Evolutionary conservation across 1,284 basidiomycete genomes (phyloP), one percentile per base, ranked within the genome.

Genomic region (Trichosporon coremiiforme): DNA sequence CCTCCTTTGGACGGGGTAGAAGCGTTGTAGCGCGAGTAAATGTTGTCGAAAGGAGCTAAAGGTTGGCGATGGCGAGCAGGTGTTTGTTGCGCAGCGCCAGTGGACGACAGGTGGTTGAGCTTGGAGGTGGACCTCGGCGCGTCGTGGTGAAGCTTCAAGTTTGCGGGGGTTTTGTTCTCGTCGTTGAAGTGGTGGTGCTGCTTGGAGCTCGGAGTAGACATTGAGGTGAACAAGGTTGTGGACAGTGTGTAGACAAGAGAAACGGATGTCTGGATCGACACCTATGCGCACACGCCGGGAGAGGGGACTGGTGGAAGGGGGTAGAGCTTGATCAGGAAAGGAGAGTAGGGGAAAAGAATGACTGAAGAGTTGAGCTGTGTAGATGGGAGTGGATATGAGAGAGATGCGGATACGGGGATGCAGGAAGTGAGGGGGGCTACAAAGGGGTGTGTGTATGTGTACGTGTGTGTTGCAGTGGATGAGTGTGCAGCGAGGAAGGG

Each of bases 21-120:
- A 25, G 57, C 31, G 57, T 60, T 60, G 60, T 67, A 69, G 38
- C 66, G 68, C 33, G 50, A 29, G 33, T 66, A 65, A 57, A 60
- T 36, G 69, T 73, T 67, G 63, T 71, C 73, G n/a, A 70, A 65
- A 15, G 70, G 66, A 9, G 73, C 70, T 25, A 74, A 66, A 1
- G 73, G 73, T 60, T 74, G 70, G 35, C 73, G 70, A 33, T 66
- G 69, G 50, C 73, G 73, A 20, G 73, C 70, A 22, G 71, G 67
- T 35, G 67, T 66, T 17, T 69, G 70, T 4, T 55, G 20, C 22
- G 47, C 38, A n/a, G 65, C 60, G 66, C 22, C 36, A 31, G 31
- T 62, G 65, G 22, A 62, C 25, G 13, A 36, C 60, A 22, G 33
- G 38, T 31, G 55, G 66, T 31, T 53, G 60, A 60, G 36, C 65